Base-by-base conservation (phyloP, 306 rosid species). In the Abrus precatorius region DNA sequence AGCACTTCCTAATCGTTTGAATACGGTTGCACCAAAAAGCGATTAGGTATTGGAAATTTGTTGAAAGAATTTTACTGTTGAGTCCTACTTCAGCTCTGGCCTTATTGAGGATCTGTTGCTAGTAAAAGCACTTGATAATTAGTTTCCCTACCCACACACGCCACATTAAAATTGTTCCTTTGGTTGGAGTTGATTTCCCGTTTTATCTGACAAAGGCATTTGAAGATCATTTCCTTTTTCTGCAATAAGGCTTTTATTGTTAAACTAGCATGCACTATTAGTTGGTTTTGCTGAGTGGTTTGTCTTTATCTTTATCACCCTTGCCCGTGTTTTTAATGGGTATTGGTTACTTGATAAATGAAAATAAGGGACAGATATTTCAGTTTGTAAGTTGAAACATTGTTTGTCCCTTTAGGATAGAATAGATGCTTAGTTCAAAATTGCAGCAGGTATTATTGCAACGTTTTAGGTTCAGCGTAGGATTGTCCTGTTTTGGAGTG, bases 161-260 rank as follows among this genome's bases (percentile, higher is more conserved):
- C 40, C 40, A 36, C 40, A 36, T 36, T 36, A 36, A 36, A 67
- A 43, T 41, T 43, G 36, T 66, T 14, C 53, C 36, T 44, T 66
- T 41, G 3, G 3, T 3, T 66, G 14, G 72, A 9, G 49, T 9
- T 40, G 7, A 11, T 2, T 43, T 65, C 50, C 14, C 14, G 9
- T 43, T 66, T 41, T 43, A 43, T 66, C 53, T 41, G 14, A 32
- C 45, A 36, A 12, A 5, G 45, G 47, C 40, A 14, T 43, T 66
- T 27, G 69, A 41, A 27, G n/a, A 66, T 9, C 33, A 66, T 41
- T 66, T 43, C 34, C 72, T 41, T 64, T 45, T 68, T 65, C 52
- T 14, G n/a, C 3, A 9, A 34, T 7, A 62, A 34, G 45, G 28
- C 14, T 34, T 62, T 33, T 34, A 34, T 36, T 13, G 47, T 63